These are phyloP conservation scores for Xylaria sp. DNA, from an alignment of 2,329 filamentous ascomycete species.

Conservation along the genomic window DNA sequence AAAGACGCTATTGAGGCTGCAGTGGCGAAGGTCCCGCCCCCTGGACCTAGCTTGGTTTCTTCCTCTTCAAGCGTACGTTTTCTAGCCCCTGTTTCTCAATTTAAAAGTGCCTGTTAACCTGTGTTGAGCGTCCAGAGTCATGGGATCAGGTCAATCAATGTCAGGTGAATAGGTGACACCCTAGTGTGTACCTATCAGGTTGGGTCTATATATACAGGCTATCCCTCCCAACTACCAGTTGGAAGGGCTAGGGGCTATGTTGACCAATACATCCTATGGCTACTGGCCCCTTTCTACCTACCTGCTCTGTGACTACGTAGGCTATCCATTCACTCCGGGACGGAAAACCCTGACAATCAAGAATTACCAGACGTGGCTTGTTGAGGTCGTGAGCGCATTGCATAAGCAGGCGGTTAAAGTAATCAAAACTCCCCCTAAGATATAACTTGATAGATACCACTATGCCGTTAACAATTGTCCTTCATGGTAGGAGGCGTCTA, in stretches of 20 bases:
- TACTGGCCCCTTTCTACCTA: no score
- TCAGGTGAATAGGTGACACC: no score
- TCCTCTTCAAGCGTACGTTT: background rate
- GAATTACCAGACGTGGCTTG: slow-evolving; percentile 25
- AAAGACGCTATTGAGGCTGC: slow-evolving; percentile 6
- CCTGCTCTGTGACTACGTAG: no score
- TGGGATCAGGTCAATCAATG: slow-evolving; percentile 5
- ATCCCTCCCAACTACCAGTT: no score
- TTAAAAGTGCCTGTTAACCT: background rate
- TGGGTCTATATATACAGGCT: no score
- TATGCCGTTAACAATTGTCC: no score
- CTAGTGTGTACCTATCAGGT: no score
- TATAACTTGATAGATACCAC: background rate
- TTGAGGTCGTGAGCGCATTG: slow-evolving; percentile 11
- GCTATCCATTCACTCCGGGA: no score
- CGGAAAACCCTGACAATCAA: no score
- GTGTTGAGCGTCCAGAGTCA: background rate
- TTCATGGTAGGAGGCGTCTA: background rate
- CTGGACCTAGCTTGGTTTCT: slow-evolving; percentile 17
- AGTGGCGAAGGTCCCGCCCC: slow-evolving; percentile 6
- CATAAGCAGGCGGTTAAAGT: slow-evolving; percentile 9
- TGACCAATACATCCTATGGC: no score
- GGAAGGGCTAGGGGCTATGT: no score
- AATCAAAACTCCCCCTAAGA: slow-evolving; percentile 12
- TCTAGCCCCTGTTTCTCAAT: background rate